Evolutionary conservation across 306 rosid genomes (phyloP).

Genomic region (Cicer bijugum): DNA sequence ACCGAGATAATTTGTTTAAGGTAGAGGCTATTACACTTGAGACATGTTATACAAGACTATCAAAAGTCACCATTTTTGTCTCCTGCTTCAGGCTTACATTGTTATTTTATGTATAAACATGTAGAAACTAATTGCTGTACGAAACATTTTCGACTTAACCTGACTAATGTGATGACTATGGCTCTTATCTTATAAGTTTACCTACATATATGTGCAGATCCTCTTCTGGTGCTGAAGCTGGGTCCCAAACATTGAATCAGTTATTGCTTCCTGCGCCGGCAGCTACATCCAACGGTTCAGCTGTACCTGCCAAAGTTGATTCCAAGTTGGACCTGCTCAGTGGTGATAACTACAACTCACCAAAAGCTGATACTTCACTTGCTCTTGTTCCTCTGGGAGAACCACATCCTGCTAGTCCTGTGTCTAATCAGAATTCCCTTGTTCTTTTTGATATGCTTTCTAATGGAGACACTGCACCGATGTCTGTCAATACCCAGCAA

Average conservation of each 20-base stretch:
- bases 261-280: slow-evolving; percentile 81
- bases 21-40: slow-evolving; percentile 29
- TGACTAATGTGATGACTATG: slow-evolving; percentile 27
- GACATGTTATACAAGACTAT: slow-evolving; percentile 1
- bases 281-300: slow-evolving; percentile 58
- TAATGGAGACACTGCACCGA: slow-evolving; percentile 54
- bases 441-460: slow-evolving; percentile 83
- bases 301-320: slow-evolving; percentile 56
- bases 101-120: slow-evolving; percentile 11
- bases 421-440: slow-evolving; percentile 72
- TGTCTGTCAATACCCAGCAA: slow-evolving; percentile 59
- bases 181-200: slow-evolving; percentile 25
- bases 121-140: slow-evolving; percentile 19
- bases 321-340: slow-evolving; percentile 92
- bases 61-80: slow-evolving; percentile 8
- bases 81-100: slow-evolving; percentile 8
- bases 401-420: slow-evolving; percentile 60
- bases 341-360: slow-evolving; percentile 85
- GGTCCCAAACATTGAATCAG: slow-evolving; percentile 74
- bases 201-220: slow-evolving; percentile 49
- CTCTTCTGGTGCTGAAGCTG: slow-evolving; percentile 60
- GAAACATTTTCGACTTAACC: slow-evolving; percentile 34
- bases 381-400: slow-evolving; percentile 89
- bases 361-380: slow-evolving; percentile 72
- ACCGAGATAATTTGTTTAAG: slow-evolving; percentile 1